Percentiles rank a stretch among this genome's conserved stretches.
Conservation (phyloP, 2,329 filamentous ascomycete genomes). For the Diaporthe vaccinii region DNA sequence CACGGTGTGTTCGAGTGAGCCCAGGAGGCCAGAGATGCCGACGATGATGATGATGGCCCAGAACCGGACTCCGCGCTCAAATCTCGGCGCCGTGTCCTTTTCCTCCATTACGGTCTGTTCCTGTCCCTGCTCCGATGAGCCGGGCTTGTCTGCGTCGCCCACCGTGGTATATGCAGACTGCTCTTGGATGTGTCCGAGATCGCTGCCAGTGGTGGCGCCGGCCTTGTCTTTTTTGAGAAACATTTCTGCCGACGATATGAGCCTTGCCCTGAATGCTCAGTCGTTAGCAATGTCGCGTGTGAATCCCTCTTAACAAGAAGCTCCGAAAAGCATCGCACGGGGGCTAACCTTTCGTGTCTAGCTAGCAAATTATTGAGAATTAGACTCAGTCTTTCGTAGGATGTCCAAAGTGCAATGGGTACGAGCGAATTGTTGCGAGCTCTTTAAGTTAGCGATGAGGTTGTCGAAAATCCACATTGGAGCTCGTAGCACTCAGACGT, state of each 20-base stretch:
- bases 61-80: background rate
- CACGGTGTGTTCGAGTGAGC: conserved; percentile 2
- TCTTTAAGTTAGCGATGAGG: background rate
- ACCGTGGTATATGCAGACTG: background rate
- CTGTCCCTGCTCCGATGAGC: background rate
- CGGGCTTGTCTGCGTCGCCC: background rate
- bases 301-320: background rate
- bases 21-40: conserved; percentile 1
- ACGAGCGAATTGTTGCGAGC: background rate
- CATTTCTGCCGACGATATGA: background rate
- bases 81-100: background rate
- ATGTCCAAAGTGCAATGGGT: background rate
- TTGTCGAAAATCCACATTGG: background rate
- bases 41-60: conserved; percentile 7
- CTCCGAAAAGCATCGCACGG: background rate
- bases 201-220: background rate
- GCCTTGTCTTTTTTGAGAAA: background rate
- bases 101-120: background rate
- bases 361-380: background rate
- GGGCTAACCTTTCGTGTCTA: background rate
- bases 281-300: background rate
- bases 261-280: background rate
- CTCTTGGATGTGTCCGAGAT: background rate
- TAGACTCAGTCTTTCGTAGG: background rate
- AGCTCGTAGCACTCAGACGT: background rate